phyloP scores from a whole-genome alignment of 495 filamentous ascomycete genomes.

The Penicillium coprophilum region DNA sequence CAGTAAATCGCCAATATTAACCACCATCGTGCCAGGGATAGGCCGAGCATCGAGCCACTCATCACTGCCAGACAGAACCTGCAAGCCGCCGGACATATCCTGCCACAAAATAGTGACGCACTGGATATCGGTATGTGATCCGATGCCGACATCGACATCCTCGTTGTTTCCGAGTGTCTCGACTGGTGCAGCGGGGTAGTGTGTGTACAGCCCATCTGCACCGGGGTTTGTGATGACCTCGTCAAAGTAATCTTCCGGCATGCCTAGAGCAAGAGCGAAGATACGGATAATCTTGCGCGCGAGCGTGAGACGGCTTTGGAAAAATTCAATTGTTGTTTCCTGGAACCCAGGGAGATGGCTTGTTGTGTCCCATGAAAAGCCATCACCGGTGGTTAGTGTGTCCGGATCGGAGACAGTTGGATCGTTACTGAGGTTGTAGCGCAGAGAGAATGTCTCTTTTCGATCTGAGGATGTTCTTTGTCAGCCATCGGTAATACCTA shows the following conservation, averaged over 20 bases:
- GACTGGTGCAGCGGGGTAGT: conserved; percentile 45
- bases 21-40: conserved; percentile 57
- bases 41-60: conserved; percentile 58
- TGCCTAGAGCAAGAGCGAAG: conserved; percentile 50
- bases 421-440: conserved; percentile 48
- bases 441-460: conserved; percentile 46
- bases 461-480: conserved; percentile 18
- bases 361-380: conserved; percentile 50
- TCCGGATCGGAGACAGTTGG: conserved; percentile 39
- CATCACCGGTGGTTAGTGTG: conserved; percentile 35
- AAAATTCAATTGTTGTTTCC: conserved; percentile 47
- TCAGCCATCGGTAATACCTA: conserved; percentile 1
- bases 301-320: conserved; percentile 45
- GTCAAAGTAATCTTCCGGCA: conserved; percentile 54
- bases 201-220: conserved; percentile 50
- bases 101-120: conserved; percentile 60
- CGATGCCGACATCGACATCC: conserved; percentile 47
- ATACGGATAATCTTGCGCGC: conserved; percentile 48
- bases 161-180: conserved; percentile 25
- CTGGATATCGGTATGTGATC: conserved; percentile 59
- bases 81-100: conserved; percentile 52
- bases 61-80: conserved; percentile 50
- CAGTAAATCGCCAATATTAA: conserved; percentile 68
- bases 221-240: conserved; percentile 50
- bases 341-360: conserved; percentile 49